A percentile compares a stretch with the other conserved stretches of the same genome.
These are phyloP conservation scores for Penicillium coprophilum DNA, from an alignment of 495 filamentous ascomycete genomes.

Conservation along the genomic window DNA sequence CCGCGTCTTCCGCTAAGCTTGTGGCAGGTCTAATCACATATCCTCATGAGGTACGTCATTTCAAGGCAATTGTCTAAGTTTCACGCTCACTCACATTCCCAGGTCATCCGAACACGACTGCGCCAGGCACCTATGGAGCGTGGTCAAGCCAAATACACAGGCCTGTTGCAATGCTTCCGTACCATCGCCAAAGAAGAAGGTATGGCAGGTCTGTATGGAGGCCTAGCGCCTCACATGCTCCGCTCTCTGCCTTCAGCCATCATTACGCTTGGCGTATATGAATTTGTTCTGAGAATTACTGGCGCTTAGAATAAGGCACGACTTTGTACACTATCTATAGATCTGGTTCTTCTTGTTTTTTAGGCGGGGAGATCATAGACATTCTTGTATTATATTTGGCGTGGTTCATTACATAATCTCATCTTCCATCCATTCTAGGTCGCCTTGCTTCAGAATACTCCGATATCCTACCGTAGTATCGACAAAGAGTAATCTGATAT, in stretches of 20 bases:
- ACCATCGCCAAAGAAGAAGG: conserved; percentile 83
- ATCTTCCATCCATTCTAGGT: too few relatives aligned
- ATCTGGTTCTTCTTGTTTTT: not conserved
- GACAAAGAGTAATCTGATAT: too few relatives aligned
- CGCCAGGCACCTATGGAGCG: conserved; percentile 75
- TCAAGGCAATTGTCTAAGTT: conserved; percentile 9
- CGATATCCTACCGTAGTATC: too few relatives aligned
- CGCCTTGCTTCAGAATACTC: too few relatives aligned
- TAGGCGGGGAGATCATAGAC: not conserved
- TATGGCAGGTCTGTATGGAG: conserved; percentile 77
- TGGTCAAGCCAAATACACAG: conserved; percentile 76
- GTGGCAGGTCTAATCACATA: conserved; percentile 78
- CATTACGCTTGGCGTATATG: conserved; percentile 92
- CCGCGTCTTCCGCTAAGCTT: conserved; percentile 79
- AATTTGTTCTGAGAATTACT: conserved; percentile 67
- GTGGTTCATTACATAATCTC: not conserved
- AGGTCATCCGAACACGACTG: conserved; percentile 78
- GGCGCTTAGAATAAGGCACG: not conserved
- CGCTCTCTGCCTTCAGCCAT: conserved; percentile 84
- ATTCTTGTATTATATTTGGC: not conserved
- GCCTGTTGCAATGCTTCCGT: conserved; percentile 77
- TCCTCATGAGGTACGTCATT: conserved; percentile 73
- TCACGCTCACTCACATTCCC: conserved; percentile 13
- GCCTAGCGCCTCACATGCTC: conserved; percentile 81
- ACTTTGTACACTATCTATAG: conserved; percentile 7